Evolutionary conservation across 2,329 filamentous ascomycete genomes (phyloP), one percentile per base, ranked within the genome.

Genomic region (Ophiostoma tasmaniense): DNA sequence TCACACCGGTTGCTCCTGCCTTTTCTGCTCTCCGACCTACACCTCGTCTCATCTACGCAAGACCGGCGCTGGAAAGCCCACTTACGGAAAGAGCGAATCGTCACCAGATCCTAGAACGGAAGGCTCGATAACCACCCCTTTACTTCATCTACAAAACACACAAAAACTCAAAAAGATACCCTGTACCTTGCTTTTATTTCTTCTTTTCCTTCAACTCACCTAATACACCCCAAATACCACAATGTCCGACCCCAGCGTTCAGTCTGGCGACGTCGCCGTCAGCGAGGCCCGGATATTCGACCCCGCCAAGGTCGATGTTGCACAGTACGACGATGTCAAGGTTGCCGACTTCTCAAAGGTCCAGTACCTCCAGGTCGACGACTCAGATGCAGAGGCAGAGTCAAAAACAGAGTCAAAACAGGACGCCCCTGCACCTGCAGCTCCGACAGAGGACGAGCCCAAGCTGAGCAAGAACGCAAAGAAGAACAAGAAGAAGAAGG

Each of bases 301-400:
- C 73, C 79, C 74, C 72, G 73, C 74, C 70, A 73, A 78, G 72
- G 76, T 82, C 69, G 77, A 81, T 72, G 79, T 76, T 70, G 78
- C 80, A 71, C 75, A 81, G 74, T 82, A 79, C 75, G 79, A 77
- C 73, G 73, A 78, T 68, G 73, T 81, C 67, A 77, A 79, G 73
- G 73, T 76, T 65, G 72, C 75, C 71, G 75, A 82, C 73, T 82
- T 79, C 75, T 80, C 78, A 71, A 76, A 80, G 39, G 74, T 82
- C 66, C 76, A 81, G 71, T 82, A 78, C 73, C 78, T 77, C 67
- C 75, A 79, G 67, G 72, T 75, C 11, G 75, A 77, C 52, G 77
- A 81, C 69, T 79, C 79, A 66, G 81, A 82, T n/a, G 75, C 74
- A 17, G 80, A 35, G 20, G 30, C 64, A 45, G 65, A 68, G 35